Percentiles rank a stretch among this genome's conserved stretches.
Conservation (phyloP, 768 basidiomycete species). For the Suillus alpinus region DNA sequence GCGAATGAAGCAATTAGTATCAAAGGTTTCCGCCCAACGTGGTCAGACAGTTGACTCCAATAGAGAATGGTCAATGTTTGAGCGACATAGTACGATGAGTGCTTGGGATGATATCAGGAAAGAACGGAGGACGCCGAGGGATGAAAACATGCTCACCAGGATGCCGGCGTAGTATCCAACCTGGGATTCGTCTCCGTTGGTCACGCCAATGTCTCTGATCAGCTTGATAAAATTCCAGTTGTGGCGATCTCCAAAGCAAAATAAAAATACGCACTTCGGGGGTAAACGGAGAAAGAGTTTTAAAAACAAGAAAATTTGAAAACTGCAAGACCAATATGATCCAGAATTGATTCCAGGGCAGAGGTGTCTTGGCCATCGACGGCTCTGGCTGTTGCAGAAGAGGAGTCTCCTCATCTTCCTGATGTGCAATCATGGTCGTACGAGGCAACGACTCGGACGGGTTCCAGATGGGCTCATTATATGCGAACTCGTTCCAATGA, state of each 20-base stretch:
- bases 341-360: constrained; percentile 62
- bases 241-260: not conserved
- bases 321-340: constrained; percentile 66
- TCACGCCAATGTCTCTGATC: constrained; percentile 20
- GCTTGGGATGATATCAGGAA: constrained; percentile 27
- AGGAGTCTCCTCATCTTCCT: constrained; percentile 37
- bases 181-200: constrained; percentile 37
- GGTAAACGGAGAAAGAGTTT: constrained; percentile 69
- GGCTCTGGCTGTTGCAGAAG: constrained; percentile 32
- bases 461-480: not conserved
- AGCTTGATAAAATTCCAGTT: not conserved
- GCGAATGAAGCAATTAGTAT: constrained; percentile 49
- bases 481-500: too few relatives aligned
- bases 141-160: constrained; percentile 26
- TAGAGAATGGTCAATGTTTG: constrained; percentile 54
- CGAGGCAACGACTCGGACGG: not conserved
- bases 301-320: constrained; percentile 65
- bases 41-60: constrained; percentile 56
- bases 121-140: constrained; percentile 30
- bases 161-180: constrained; percentile 43
- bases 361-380: constrained; percentile 28
- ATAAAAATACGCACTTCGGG: constrained; percentile 45
- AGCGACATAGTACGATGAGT: constrained; percentile 53
- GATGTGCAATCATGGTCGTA: not conserved
- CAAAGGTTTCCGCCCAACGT: constrained; percentile 52